These are phyloP conservation scores for Hysterium pulicare DNA, from an alignment of 2,329 filamentous ascomycete species.

Conservation along the genomic window DNA sequence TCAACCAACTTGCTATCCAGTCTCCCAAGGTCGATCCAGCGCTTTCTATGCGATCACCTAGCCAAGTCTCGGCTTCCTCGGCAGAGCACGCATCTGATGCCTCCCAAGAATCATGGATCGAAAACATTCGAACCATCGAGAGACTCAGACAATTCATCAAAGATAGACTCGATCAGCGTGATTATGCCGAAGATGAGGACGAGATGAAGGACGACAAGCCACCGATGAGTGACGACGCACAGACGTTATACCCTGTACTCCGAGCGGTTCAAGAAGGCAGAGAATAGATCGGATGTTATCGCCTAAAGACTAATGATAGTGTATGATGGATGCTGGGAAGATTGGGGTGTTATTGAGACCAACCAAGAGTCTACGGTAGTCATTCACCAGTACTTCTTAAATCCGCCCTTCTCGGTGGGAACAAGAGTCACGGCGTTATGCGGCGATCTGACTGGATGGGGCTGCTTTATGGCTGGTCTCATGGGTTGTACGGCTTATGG, in stretches of 20 bases:
- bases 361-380: not conserved
- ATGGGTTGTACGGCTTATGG: too few relatives aligned
- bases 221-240: slow-evolving; percentile 34
- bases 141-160: slow-evolving; percentile 56
- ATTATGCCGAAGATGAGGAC: slow-evolving; percentile 44
- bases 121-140: slow-evolving; percentile 63
- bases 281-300: slow-evolving; percentile 20
- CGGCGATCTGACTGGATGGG: too few relatives aligned
- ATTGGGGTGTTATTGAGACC: not conserved
- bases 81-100: slow-evolving; percentile 31
- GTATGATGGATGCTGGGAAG: not conserved
- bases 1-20: slow-evolving; percentile 37
- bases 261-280: slow-evolving; percentile 38
- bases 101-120: slow-evolving; percentile 58
- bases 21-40: slow-evolving; percentile 41
- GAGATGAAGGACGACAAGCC: slow-evolving; percentile 18
- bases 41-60: slow-evolving; percentile 36
- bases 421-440: too few relatives aligned
- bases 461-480: too few relatives aligned
- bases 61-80: slow-evolving; percentile 32
- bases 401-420: too few relatives aligned
- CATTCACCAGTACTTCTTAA: not conserved
- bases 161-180: slow-evolving; percentile 52
- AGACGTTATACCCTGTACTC: slow-evolving; percentile 40
- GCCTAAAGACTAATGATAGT: not conserved